Base-by-base conservation (phyloP, 768 basidiomycete species). In the Phlebiopsis flavidoalba region DNA sequence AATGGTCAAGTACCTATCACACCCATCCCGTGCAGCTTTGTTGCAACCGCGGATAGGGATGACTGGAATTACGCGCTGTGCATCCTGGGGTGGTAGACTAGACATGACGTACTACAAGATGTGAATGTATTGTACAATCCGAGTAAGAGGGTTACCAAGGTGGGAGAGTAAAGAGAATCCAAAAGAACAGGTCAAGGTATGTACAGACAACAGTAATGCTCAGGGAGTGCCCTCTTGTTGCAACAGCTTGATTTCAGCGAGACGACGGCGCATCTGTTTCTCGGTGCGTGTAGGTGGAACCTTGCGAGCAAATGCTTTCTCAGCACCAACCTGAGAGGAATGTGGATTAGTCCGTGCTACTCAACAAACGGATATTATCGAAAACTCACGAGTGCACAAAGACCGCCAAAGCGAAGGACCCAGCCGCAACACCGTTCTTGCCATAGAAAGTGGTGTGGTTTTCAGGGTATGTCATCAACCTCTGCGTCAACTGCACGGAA, bases 241-340 rank as follows among this genome's bases (percentile, higher is more conserved):
- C 57, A 93, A 81, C 37, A 86, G 76, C 73, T 85, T 83, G 85
- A 98, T 87, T 74, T 88, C 84, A 14, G 83, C 89, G 14, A 95
- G 79, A 51, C 91, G 81, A 19, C 89, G 80, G 58, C 89, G 81
- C 86, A 94, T 97, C 60, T 91, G 87, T 75, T 86, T 91, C 76
- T 98, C 95, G 4, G 94, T 92, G 53, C 86, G 89, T 21, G 95
- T 98, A 0, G 87, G 92, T 14, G 95, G 86, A 0, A 97, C 92
- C 77, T 81, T 85, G 52, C 91, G 86, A 33, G 89, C 88, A 65
- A 91, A 80, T 3, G 84, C 64, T n/a, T n/a, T n/a, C n/a, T n/a
- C 26, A 4, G 94, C 95, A 33, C 92, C 95, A 37, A 87, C 57
- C 77, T 80, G 26, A 14, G 40, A 5, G n/a, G n/a, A 12, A 50